These are phyloP conservation scores for Teunomyces stri DNA, from an alignment of 805 yeast genomes.

Conservation along the genomic window DNA sequence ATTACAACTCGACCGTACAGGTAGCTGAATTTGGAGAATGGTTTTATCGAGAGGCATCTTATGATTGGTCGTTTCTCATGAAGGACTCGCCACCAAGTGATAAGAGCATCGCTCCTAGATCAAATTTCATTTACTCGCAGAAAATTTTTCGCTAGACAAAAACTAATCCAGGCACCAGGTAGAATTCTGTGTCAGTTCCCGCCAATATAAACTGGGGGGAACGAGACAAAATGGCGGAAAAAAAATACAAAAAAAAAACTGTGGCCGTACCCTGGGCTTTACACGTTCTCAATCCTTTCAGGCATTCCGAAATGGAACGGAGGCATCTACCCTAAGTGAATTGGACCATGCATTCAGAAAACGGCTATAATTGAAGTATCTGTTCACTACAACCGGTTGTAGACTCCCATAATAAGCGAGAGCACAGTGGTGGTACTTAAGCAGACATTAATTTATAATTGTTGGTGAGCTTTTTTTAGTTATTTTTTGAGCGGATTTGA, in stretches of 20 bases:
- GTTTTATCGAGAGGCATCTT: background rate
- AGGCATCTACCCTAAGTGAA: background rate
- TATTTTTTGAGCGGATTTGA: background rate
- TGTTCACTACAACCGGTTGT: background rate
- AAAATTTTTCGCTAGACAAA: background rate
- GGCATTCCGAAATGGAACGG: constrained; percentile 1
- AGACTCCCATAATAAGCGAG: background rate
- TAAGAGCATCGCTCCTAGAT: background rate
- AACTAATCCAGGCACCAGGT: background rate
- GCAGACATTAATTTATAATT: constrained; percentile 1
- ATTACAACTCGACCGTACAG: background rate
- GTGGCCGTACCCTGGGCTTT: background rate
- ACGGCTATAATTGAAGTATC: constrained; percentile 1
- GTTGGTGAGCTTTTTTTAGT: background rate
- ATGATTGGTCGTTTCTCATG: background rate
- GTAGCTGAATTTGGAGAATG: background rate
- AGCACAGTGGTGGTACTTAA: background rate
- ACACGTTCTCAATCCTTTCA: background rate
- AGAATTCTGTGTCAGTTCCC: background rate
- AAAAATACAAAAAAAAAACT: background rate
- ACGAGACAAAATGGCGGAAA: background rate
- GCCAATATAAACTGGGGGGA: background rate
- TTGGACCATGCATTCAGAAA: constrained; percentile 1
- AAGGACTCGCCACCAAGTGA: background rate
- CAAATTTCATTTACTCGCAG: background rate